These are phyloP conservation scores for Hansenula sp. DNA, from an alignment of 1,139 yeast genomes.

Conservation along the genomic window DNA sequence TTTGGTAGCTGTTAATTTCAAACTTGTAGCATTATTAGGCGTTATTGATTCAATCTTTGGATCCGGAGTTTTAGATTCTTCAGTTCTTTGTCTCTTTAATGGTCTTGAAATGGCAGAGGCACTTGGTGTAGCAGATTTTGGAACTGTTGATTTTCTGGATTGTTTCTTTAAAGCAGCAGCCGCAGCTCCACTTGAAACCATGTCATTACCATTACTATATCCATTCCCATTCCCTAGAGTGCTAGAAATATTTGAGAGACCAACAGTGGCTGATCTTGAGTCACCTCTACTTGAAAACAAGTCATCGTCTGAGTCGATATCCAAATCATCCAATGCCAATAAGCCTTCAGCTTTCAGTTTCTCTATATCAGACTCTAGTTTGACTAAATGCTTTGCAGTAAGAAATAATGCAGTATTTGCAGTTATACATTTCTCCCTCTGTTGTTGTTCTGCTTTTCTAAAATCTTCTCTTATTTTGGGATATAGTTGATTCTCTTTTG, in stretches of 20 bases:
- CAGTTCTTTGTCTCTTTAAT: constrained; percentile 18
- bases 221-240: not conserved
- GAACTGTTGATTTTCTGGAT: constrained; percentile 3
- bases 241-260: constrained; percentile 1
- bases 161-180: constrained; percentile 5
- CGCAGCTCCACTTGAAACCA: not conserved
- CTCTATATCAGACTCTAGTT: constrained; percentile 71
- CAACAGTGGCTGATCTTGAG: constrained; percentile 18
- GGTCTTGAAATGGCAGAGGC: constrained; percentile 8
- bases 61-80: constrained; percentile 17
- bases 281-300: constrained; percentile 19
- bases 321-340: constrained; percentile 46
- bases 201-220: not conserved
- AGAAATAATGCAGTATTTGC: constrained; percentile 82
- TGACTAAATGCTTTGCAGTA: constrained; percentile 67
- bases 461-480: constrained; percentile 69
- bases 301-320: constrained; percentile 26
- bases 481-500: constrained; percentile 70
- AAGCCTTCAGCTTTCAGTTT: constrained; percentile 77
- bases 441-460: constrained; percentile 54
- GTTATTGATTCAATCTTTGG: constrained; percentile 2
- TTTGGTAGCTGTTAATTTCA: not conserved
- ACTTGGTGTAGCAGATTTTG: constrained; percentile 13
- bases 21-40: constrained; percentile 1
- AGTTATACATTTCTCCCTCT: constrained; percentile 70